Evolutionary conservation across 345 rosid species (phyloP).

Genomic region (Eucalyptus regnans): DNA sequence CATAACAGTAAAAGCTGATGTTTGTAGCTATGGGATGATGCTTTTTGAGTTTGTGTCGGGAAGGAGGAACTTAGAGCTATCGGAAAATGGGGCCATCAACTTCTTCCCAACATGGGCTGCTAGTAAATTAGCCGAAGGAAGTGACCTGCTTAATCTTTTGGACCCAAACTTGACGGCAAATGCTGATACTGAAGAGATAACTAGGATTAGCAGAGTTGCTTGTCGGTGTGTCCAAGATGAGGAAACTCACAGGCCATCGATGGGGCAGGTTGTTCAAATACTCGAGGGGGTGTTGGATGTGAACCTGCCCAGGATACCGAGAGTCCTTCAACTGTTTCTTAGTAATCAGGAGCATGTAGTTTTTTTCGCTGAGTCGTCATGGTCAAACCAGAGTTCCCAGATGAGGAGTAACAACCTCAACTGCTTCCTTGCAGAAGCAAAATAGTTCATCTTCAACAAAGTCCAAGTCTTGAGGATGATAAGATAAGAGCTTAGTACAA

Average conservation of each 20-base stretch:
- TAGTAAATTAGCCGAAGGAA: background rate
- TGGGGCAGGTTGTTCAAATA: too few species aligned
- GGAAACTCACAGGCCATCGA: too few species aligned
- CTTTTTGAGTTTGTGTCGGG: constrained; percentile 65
- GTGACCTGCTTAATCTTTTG: constrained; percentile 25
- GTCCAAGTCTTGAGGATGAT: background rate
- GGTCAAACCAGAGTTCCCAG: background rate
- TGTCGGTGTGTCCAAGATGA: too few species aligned
- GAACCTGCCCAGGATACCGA: too few species aligned
- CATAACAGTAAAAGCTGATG: constrained; percentile 75
- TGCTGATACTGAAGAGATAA: constrained; percentile 42
- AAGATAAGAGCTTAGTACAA: background rate
- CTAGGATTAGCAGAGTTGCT: constrained; percentile 33
- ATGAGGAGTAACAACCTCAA: constrained; percentile 1
- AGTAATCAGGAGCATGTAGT: background rate
- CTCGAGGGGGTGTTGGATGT: too few species aligned
- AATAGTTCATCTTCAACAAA: background rate
- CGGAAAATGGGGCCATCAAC: constrained; percentile 19
- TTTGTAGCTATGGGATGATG: constrained; percentile 87
- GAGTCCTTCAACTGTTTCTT: background rate
- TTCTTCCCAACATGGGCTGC: background rate
- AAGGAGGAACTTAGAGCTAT: constrained; percentile 50
- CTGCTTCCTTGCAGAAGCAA: constrained; percentile 10
- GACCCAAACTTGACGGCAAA: constrained; percentile 24
- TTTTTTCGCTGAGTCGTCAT: background rate